Evolutionary conservation across 2,329 filamentous ascomycete genomes (phyloP).

Genomic region (Lachnellula suecica): DNA sequence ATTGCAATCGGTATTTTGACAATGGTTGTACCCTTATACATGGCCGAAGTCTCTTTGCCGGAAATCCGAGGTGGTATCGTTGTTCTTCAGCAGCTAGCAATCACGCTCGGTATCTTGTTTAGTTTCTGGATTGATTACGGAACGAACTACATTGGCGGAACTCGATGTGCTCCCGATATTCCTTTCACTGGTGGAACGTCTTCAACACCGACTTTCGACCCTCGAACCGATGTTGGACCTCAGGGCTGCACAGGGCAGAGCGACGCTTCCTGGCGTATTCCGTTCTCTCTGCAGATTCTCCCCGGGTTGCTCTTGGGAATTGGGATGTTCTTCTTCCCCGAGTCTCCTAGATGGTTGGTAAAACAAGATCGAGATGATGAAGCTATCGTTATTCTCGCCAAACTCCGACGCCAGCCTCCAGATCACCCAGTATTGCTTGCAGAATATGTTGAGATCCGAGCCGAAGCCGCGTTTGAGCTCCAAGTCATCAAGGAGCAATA

Average conservation of each 20-base stretch:
- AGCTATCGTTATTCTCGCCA: constrained; percentile 48
- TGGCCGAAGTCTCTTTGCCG: constrained; percentile 29
- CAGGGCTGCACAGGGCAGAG: constrained; percentile 23
- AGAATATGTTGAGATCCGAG: constrained; percentile 60
- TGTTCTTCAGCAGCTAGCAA: constrained; percentile 28
- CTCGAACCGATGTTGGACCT: constrained; percentile 20
- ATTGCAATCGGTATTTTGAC: constrained; percentile 48
- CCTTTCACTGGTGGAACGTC: constrained; percentile 21
- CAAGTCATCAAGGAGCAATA: constrained; percentile 49
- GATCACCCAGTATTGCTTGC: constrained; percentile 51
- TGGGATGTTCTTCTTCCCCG: constrained; percentile 61
- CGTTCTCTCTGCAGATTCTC: constrained; percentile 53
- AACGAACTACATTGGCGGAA: constrained; percentile 28
- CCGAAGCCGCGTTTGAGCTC: constrained; percentile 57
- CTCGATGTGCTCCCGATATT: constrained; percentile 21
- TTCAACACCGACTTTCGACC: constrained; percentile 16
- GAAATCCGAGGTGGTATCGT: constrained; percentile 29
- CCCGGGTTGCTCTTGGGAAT: constrained; percentile 52
- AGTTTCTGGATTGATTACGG: constrained; percentile 32
- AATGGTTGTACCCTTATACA: constrained; percentile 46
- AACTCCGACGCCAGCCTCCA: constrained; percentile 45
- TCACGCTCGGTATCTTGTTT: constrained; percentile 30
- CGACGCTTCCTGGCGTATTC: constrained; percentile 56
- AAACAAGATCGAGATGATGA: constrained; percentile 55
- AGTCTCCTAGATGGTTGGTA: constrained; percentile 56